Evolutionary conservation across 192 early-diverging fungal genomes (phyloP), one percentile per base, ranked within the genome.

Genomic region (Linnemannia hyalina): DNA sequence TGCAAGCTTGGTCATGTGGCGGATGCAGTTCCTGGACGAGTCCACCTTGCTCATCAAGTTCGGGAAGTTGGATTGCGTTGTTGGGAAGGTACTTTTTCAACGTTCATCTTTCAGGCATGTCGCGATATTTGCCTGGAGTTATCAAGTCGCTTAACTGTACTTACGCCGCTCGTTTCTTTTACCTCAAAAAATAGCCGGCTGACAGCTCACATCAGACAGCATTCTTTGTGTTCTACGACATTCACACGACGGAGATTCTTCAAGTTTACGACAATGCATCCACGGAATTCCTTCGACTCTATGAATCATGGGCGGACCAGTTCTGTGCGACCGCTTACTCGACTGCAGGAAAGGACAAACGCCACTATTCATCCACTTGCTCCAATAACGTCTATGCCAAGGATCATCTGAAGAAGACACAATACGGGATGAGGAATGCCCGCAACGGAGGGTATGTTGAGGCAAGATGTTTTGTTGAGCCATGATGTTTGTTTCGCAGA

Each of bases 151-250:
- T 47, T n/a, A 75, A 71, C 4, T 35, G 46, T 26, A 35, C 22
- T 47, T 6, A 20, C 32, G 88, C 77, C 75, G 46, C 10, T 55
- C 46, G 38, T 38, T 60, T 38, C 26, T 35, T 15, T 16, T 10
- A 8, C 32, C 32, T 15, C 32, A 4, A 11, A 52, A 65, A 29
- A 63, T 68, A 88, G 85, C 87, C 82, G 29, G 47, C 76, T 9
- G 88, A 88, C 16, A 88, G 70, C 42, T 87, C 89, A 3, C 77
- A 78, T 55, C 90, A 92, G 44, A 77, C 92, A 52, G 81, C 89
- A n/a, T 94, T 96, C 72, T 95, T 95, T 89, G 91, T 94, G 13
- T 82, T 96, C 32, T 95, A 94, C 87, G 89, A 93, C 55, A 88
- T 95, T 16, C 60, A 44, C 3, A 88, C 89, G 0, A 91, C 91